Evolutionary conservation across 2,329 filamentous ascomycete genomes (phyloP), one percentile per base, ranked within the genome.

Genomic region (Colletotrichum siamense): DNA sequence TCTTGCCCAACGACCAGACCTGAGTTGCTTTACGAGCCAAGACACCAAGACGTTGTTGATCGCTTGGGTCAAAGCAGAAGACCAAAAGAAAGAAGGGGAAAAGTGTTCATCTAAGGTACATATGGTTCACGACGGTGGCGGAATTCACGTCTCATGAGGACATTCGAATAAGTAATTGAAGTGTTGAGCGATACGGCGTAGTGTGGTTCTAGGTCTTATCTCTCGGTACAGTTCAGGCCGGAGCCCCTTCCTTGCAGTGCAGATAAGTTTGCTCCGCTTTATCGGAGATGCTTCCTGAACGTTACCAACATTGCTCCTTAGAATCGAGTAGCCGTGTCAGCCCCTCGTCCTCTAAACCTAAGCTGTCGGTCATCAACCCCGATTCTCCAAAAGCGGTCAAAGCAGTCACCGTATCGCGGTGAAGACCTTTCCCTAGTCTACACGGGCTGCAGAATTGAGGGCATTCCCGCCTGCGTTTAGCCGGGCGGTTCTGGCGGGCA

Each of bases 201-300:
- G 44, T 22, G 44, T 52, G 10, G 44, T 22, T 22, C n/a, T 22
- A 22, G n/a, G 44, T 52, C 44, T 52, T 52, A 52, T 52, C 44
- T 52, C 44, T 52, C 44, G n/a, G 44, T 52, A 8, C 10, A 22
- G 44, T 52, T n/a, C n/a, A 52, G 44, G n/a, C 44, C 44, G 44
- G 12, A 52, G n/a, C n/a, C 6, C n/a, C 44, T 22, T 22, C 44
- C 44, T 22, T 52, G 44, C 44, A 52, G 3, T 36, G 34, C 44
- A 52, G 44, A 52, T 52, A 52, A 52, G 44, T 52, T 52, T 52
- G n/a, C 44, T 52, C n/a, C 44, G 44, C 44, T 52, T 22, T 52
- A 52, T 52, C 44, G 44, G 44, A 52, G 44, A 13, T 52, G 12
- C 12, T 5, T 22, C n/a, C n/a, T 52, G n/a, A 22, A 52, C 10